Evolutionary conservation across 352 stramenopile genomes (phyloP), one percentile per base, ranked within the genome.

Genomic region (Detonula confervacea): DNA sequence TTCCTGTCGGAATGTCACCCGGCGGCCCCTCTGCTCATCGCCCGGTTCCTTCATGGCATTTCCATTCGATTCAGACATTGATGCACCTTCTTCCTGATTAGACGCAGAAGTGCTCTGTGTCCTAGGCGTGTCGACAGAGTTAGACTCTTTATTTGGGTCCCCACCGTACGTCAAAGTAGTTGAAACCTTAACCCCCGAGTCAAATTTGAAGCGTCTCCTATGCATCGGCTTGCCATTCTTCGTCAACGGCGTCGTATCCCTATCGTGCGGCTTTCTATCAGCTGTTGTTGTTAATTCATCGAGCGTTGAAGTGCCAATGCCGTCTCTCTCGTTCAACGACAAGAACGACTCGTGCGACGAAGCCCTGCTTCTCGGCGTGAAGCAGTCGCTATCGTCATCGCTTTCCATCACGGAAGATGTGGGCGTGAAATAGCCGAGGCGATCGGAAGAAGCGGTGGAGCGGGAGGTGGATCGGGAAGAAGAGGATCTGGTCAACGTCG

Each of bases 81-180:
- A 6, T 29, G 16, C 5, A 35, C 18, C 30, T 65, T 65, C n/a
- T 11, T 52, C 30, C 51, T 42, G 24, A 37, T 24, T 18, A 49
- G 59, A 77, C 39, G 74, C 39, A 63, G 18, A 52, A 56, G 74
- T 74, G 24, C 52, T 83, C n/a, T n/a, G n/a, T n/a, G n/a, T n/a
- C n/a, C n/a, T n/a, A 18, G 66, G 54, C 37, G 57, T 77, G 24
- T 70, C 66, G n/a, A 65, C 59, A 16, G 61, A 66, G 39, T 59
- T 37, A 18, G 35, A 51, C 24, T 68, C 59, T n/a, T n/a, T n/a
- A n/a, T n/a, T n/a, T n/a, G n/a, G n/a, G n/a, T n/a, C n/a, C 12
- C 7, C 33, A 6, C 12, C 54, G 44, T 62, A 44, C 3, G 54
- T 20, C 54, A 44, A 62, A 27, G 24, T 29, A 42, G 5, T n/a